Percentiles rank a stretch among this genome's conserved stretches.
Conservation (phyloP, 208 protist species). For the Acanthamoeba sp. region DNA sequence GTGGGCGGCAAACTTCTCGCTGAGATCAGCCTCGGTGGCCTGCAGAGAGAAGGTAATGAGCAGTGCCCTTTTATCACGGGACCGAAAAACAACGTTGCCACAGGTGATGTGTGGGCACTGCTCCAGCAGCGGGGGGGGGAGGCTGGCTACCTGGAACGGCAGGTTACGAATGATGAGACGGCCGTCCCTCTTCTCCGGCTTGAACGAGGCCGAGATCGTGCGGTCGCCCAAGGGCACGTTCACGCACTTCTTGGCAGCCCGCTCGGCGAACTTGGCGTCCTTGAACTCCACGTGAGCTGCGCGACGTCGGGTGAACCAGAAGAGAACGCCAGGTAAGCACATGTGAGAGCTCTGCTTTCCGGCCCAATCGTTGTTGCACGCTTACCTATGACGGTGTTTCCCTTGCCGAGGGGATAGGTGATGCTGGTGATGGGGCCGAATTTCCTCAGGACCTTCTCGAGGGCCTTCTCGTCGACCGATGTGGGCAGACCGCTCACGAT, state of each 20-base stretch:
- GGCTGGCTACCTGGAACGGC: not conserved
- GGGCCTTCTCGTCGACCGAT: not conserved
- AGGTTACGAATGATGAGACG: slow-evolving; percentile 63
- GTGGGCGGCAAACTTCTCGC: not conserved
- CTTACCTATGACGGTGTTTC: not conserved
- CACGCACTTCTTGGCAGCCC: slow-evolving; percentile 26
- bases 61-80: not conserved
- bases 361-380: not conserved
- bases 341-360: not conserved
- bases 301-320: not conserved
- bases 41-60: not conserved
- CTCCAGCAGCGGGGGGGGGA: too few relatives aligned
- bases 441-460: slow-evolving; percentile 21
- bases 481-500: slow-evolving; percentile 13
- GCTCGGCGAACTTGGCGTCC: slow-evolving; percentile 36
- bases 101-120: too few relatives aligned
- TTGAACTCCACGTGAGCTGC: slow-evolving; percentile 31
- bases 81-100: too few relatives aligned
- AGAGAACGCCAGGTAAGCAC: not conserved
- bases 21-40: slow-evolving; percentile 8
- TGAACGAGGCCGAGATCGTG: not conserved
- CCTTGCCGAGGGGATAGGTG: slow-evolving; percentile 8
- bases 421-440: not conserved
- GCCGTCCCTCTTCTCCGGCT: slow-evolving; percentile 1
- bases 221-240: not conserved